Evolutionary conservation across 495 filamentous ascomycete genomes (phyloP).

Genomic region (Chaetomium fimeti): DNA sequence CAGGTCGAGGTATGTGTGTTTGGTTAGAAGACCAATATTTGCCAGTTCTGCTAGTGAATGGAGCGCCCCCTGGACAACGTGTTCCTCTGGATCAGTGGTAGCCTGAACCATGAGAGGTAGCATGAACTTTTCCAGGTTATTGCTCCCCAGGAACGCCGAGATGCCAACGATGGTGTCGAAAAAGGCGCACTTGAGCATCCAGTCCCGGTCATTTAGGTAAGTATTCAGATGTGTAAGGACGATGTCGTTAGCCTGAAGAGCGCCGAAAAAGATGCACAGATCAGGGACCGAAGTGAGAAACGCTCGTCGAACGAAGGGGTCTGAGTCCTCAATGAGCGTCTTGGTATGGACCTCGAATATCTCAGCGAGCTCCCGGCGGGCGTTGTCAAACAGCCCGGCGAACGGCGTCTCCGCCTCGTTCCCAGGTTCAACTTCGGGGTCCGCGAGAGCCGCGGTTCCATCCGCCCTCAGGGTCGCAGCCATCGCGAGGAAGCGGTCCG

Average conservation of each 20-base stretch:
- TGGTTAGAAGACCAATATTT: slow-evolving; percentile 79
- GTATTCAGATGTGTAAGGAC: slow-evolving; percentile 95
- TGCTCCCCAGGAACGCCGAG: slow-evolving; percentile 81
- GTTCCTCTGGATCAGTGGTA: slow-evolving; percentile 93
- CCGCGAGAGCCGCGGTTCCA: slow-evolving; percentile 71
- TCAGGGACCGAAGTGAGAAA: slow-evolving; percentile 92
- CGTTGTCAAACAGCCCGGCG: slow-evolving; percentile 79
- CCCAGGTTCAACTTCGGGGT: slow-evolving; percentile 78
- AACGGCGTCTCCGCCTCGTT: slow-evolving; percentile 58
- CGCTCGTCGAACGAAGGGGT: slow-evolving; percentile 84
- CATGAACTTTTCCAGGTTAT: slow-evolving; percentile 90
- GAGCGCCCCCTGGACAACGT: slow-evolving; percentile 87
- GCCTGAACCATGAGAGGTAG: slow-evolving; percentile 95
- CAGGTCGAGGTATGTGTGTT: slow-evolving; percentile 82
- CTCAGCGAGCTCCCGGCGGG: slow-evolving; percentile 70
- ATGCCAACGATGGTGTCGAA: slow-evolving; percentile 95
- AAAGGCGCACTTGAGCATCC: slow-evolving; percentile 95
- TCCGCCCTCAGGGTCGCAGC: slow-evolving; percentile 84
- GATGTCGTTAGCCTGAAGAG: slow-evolving; percentile 83
- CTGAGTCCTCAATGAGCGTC: slow-evolving; percentile 78
- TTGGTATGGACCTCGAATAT: slow-evolving; percentile 88
- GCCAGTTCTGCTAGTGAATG: slow-evolving; percentile 88
- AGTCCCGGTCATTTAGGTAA: slow-evolving; percentile 94
- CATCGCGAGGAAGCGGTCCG: slow-evolving; percentile 82
- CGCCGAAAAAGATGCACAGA: slow-evolving; percentile 94